phyloP scores from a whole-genome alignment of 257 asterid species.

The Thymus mandschuricus region DNA sequence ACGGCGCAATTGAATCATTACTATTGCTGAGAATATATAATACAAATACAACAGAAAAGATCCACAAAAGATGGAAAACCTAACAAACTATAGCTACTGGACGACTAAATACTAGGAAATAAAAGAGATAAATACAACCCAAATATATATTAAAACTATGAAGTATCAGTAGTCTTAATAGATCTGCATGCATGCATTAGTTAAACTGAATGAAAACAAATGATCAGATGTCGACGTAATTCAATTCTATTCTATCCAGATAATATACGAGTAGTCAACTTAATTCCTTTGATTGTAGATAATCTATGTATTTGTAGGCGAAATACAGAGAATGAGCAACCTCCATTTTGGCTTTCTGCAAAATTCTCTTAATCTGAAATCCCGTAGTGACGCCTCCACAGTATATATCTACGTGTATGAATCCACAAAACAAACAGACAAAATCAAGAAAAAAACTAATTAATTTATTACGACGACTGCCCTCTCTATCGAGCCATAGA shows the following conservation, averaged over 20 bases:
- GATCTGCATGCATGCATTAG: neutral
- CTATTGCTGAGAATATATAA: too few species aligned
- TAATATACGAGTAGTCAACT: neutral
- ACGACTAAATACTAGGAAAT: too few species aligned
- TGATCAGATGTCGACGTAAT: neutral
- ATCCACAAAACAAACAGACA: neutral
- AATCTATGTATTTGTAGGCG: neutral
- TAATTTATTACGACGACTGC: neutral
- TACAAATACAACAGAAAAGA: too few species aligned
- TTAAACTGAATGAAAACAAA: neutral
- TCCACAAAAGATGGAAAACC: too few species aligned
- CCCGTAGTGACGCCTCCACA: neutral
- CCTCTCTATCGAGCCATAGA: too few species aligned
- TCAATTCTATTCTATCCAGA: neutral
- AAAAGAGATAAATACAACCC: too few species aligned
- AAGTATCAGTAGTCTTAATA: too few species aligned
- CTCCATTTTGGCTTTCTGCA: conserved; percentile 11
- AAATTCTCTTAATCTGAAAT: conserved; percentile 15
- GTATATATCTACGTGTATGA: neutral
- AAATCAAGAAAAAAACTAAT: neutral
- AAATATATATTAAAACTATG: too few species aligned
- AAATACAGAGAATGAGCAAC: conserved; percentile 33
- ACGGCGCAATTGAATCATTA: too few species aligned
- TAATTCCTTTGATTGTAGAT: neutral
- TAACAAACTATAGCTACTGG: too few species aligned